Evolutionary conservation across 2,329 filamentous ascomycete genomes (phyloP).

Genomic region (Colletotrichum euphorbiae): DNA sequence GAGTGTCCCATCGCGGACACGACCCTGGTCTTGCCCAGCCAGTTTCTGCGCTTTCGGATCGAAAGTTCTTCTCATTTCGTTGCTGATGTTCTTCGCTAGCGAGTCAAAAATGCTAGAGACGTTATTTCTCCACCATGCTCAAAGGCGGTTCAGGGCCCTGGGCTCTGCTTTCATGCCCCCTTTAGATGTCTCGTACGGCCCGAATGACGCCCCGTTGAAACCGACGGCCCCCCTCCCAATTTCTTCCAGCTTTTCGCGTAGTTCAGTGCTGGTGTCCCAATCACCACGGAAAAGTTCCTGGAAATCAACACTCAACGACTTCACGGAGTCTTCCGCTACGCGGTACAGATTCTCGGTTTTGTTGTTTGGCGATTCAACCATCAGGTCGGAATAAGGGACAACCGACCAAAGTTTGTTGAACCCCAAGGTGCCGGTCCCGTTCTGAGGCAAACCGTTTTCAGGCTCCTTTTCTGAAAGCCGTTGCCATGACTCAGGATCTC

Average conservation of each 20-base stretch:
- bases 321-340: neutral
- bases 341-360: no score
- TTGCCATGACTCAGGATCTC: no score
- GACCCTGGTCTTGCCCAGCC: neutral
- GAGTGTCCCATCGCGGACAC: neutral
- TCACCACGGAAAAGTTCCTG: neutral
- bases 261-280: neutral
- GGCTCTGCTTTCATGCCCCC: neutral
- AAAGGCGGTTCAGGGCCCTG: neutral
- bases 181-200: neutral
- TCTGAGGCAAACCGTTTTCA: neutral
- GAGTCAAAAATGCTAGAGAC: neutral
- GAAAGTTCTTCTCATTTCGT: conserved; percentile 14
- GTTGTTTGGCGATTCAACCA: no score
- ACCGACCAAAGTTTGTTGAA: conserved; percentile 20
- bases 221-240: neutral
- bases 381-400: neutral
- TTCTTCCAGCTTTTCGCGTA: neutral
- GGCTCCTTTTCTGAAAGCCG: neutral
- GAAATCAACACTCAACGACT: conserved; percentile 13
- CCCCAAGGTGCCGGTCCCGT: neutral
- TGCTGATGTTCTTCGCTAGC: conserved; percentile 17
- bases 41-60: neutral
- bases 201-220: conserved; percentile 12
- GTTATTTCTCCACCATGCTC: neutral